Evolutionary conservation across 139 green algal genomes (phyloP).

Genomic region (Micractinium conductrix): DNA sequence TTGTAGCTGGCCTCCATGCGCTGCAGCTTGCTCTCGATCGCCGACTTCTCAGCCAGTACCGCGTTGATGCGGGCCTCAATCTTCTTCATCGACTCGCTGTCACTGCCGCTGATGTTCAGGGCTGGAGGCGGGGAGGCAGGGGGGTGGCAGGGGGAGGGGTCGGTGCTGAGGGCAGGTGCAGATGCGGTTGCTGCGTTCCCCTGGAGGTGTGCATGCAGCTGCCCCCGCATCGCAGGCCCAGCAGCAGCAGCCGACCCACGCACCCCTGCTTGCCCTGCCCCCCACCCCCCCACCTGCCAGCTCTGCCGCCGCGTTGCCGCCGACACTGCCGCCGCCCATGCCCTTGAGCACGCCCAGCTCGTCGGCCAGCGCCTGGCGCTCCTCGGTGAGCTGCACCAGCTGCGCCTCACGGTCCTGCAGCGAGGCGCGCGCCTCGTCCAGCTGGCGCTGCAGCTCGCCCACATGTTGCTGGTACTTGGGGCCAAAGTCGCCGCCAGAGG

Average conservation of each 20-base stretch:
- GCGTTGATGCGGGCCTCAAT: slow-evolving; percentile 51
- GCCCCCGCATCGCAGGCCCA: too few species aligned
- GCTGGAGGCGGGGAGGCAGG: background rate
- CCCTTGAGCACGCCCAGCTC: slow-evolving; percentile 62
- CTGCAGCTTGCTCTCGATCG: slow-evolving; percentile 87
- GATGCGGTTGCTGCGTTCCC: background rate
- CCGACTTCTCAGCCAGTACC: slow-evolving; percentile 33
- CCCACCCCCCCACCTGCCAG: background rate
- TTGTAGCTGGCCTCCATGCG: slow-evolving; percentile 75
- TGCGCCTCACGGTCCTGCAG: slow-evolving; percentile 60
- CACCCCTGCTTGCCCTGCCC: background rate
- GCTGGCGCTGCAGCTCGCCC: slow-evolving; percentile 77
- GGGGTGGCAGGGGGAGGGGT: background rate
- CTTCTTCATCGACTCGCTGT: slow-evolving; percentile 61
- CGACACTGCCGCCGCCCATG: background rate
- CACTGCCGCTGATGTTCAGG: slow-evolving; percentile 37
- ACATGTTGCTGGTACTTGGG: slow-evolving; percentile 92
- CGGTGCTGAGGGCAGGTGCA: background rate
- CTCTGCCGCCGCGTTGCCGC: slow-evolving; percentile 3
- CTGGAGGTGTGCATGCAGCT: too few species aligned
- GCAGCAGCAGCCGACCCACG: background rate
- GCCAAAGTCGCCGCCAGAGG: slow-evolving; percentile 66
- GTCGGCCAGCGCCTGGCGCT: slow-evolving; percentile 60
- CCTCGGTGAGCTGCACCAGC: slow-evolving; percentile 55
- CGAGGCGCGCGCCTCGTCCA: slow-evolving; percentile 69